These are phyloP conservation scores for Piloderma croceum DNA, from an alignment of 768 basidiomycete genomes.

Conservation along the genomic window DNA sequence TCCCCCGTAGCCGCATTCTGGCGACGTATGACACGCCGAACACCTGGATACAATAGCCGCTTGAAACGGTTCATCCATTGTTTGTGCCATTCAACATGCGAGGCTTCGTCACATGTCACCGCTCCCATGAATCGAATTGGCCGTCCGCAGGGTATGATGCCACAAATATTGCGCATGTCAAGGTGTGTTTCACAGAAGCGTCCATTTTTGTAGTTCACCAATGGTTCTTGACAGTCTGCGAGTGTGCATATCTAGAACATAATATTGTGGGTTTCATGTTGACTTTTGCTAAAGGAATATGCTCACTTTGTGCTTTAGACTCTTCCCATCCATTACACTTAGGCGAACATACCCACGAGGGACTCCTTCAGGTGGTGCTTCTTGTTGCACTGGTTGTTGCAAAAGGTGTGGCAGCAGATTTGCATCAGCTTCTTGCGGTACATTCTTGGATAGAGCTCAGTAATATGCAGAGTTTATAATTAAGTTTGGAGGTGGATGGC, in stretches of 20 bases:
- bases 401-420: no score
- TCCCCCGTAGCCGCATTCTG: constrained; percentile 8
- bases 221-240: constrained; percentile 12
- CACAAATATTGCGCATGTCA: constrained; percentile 14
- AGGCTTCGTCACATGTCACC: constrained; percentile 13
- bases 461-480: no score
- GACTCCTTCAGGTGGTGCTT: no score
- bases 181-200: constrained; percentile 24
- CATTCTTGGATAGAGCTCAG: no score
- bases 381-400: no score
- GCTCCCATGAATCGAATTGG: constrained; percentile 3
- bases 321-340: constrained; percentile 33
- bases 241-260: constrained; percentile 19
- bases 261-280: background rate
- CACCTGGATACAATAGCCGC: constrained; percentile 20
- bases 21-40: constrained; percentile 20
- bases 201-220: constrained; percentile 26
- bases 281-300: background rate
- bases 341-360: constrained; percentile 20
- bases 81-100: constrained; percentile 16
- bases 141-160: constrained; percentile 18
- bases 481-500: no score
- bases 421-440: no score
- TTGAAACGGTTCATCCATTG: constrained; percentile 14
- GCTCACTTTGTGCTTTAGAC: constrained; percentile 18